Percentiles rank a stretch among this genome's conserved stretches.
phyloP scores from a whole-genome alignment of 2,329 filamentous ascomycete genomes.

The Diaporthe caulivora region DNA sequence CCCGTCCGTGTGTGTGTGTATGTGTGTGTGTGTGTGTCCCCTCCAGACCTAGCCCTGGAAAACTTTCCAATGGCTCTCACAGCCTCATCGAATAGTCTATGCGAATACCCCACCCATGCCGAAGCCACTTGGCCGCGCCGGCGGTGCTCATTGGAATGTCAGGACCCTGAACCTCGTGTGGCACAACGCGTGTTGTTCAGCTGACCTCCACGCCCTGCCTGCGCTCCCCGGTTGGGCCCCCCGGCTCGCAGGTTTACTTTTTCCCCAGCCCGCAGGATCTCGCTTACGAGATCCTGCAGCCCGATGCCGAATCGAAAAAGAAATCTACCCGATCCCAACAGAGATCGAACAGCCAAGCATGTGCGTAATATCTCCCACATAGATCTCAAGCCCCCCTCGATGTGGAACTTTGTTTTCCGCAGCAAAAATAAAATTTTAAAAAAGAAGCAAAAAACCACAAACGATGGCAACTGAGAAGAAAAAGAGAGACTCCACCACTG shows the following conservation, averaged over 20 bases:
- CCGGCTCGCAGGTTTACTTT: conserved; percentile 35
- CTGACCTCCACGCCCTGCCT: conserved; percentile 29
- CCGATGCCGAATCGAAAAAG: conserved; percentile 21
- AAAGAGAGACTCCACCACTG: conserved; percentile 3
- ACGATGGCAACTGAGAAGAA: not conserved
- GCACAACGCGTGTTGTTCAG: conserved; percentile 37
- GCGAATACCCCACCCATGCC: conserved; percentile 29
- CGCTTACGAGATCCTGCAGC: conserved; percentile 26
- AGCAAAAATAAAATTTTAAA: not conserved
- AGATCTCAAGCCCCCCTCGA: conserved; percentile 18
- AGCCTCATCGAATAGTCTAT: conserved; percentile 39
- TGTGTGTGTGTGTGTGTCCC: no score
- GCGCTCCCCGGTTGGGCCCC: conserved; percentile 22
- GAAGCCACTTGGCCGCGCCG: conserved; percentile 37
- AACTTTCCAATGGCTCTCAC: conserved; percentile 31
- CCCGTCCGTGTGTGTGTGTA: no score
- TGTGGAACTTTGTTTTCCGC: conserved; percentile 10
- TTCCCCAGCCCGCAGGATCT: conserved; percentile 28
- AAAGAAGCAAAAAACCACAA: not conserved
- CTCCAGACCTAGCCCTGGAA: conserved; percentile 27
- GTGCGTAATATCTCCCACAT: conserved; percentile 10
- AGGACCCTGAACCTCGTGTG: conserved; percentile 18
- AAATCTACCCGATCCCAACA: conserved; percentile 23
- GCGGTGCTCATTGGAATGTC: conserved; percentile 30
- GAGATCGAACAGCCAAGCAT: conserved; percentile 26